Conservation (phyloP, 768 basidiomycete species). For the Psilocybe cyanescens region DNA sequence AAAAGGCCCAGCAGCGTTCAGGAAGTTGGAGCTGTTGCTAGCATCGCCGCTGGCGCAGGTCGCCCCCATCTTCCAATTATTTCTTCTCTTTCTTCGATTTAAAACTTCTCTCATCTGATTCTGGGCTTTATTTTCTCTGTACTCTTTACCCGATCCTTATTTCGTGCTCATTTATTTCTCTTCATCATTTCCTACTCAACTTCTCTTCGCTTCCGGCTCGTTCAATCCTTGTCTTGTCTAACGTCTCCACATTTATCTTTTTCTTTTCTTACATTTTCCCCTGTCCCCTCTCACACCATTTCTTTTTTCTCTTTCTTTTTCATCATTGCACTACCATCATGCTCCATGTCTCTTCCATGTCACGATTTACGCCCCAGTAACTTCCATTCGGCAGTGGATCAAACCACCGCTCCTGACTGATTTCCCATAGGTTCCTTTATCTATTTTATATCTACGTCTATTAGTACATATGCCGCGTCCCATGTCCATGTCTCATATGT, state of each 20-base stretch:
- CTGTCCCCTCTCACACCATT: slow-evolving; percentile 26
- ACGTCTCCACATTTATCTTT: slow-evolving; percentile 10
- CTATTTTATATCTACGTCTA: slow-evolving; percentile 48
- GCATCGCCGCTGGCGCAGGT: slow-evolving; percentile 19
- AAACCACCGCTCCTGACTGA: slow-evolving; percentile 25
- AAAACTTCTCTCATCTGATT: slow-evolving; percentile 12
- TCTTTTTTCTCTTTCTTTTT: slow-evolving; percentile 15
- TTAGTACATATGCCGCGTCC: slow-evolving; percentile 41
- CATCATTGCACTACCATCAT: slow-evolving; percentile 27
- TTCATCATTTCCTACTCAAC: slow-evolving; percentile 19
- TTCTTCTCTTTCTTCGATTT: slow-evolving; percentile 18
- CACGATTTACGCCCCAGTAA: slow-evolving; percentile 21
- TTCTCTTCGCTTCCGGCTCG: slow-evolving; percentile 10
- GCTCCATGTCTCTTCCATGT: slow-evolving; percentile 28
- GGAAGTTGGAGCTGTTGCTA: slow-evolving; percentile 77
- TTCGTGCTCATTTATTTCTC: slow-evolving; percentile 24
- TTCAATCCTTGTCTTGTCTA: slow-evolving; percentile 11
- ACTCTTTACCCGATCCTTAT: slow-evolving; percentile 17
- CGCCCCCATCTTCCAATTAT: slow-evolving; percentile 13
- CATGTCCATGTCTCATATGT: slow-evolving; percentile 6
- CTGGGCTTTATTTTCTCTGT: slow-evolving; percentile 16
- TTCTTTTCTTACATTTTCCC: slow-evolving; percentile 4
- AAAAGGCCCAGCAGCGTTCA: slow-evolving; percentile 46
- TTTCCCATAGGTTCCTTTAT: slow-evolving; percentile 34
- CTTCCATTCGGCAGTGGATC: slow-evolving; percentile 18